These are phyloP conservation scores for Naegleria fowleri DNA, from an alignment of 208 protist species.

Conservation along the genomic window DNA sequence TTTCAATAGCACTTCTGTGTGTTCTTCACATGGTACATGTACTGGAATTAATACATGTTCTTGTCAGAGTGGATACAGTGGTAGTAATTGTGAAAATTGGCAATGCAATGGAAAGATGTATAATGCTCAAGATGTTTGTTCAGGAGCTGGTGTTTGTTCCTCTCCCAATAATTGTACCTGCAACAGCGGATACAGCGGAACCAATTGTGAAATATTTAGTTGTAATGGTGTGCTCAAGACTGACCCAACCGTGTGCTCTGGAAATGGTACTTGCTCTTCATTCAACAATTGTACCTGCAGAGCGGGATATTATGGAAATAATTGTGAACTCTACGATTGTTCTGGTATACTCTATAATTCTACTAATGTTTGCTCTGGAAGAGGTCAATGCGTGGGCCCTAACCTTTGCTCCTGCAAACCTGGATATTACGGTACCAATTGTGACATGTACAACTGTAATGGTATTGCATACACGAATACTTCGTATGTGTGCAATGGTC, in stretches of 20 bases:
- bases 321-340: conserved; percentile 1
- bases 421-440: neutral
- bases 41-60: neutral
- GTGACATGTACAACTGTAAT: neutral
- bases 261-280: neutral
- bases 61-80: neutral
- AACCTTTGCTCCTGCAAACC: neutral
- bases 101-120: neutral
- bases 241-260: neutral
- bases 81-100: neutral
- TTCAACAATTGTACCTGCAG: neutral
- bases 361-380: neutral
- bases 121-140: neutral
- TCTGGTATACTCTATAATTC: neutral
- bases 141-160: neutral
- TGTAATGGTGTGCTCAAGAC: neutral
- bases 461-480: neutral
- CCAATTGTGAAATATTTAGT: neutral
- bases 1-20: neutral
- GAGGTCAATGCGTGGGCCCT: neutral
- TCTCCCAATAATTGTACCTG: neutral
- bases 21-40: conserved; percentile 4
- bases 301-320: neutral
- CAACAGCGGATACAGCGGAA: neutral
- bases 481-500: neutral